Evolutionary conservation across 106 monocot genomes (phyloP).

Genomic region (Platanthera zijinensis): DNA sequence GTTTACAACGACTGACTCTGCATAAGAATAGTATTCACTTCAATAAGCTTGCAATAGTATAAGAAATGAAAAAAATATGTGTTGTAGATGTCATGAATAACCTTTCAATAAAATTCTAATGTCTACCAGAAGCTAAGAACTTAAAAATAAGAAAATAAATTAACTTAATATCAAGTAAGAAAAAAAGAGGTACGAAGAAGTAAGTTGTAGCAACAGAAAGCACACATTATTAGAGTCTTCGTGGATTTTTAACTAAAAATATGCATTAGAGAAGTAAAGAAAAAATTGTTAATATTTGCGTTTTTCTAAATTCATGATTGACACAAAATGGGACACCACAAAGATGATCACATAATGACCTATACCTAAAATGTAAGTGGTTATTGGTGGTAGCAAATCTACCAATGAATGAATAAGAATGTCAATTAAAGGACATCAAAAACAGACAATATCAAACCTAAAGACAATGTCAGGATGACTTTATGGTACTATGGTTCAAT

Average conservation of each 20-base stretch:
- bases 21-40: constrained; percentile 15
- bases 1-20: constrained; percentile 89
- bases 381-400: too few relatives aligned
- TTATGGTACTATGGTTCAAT: too few relatives aligned
- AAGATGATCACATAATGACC: too few relatives aligned
- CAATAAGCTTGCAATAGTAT: not conserved
- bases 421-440: too few relatives aligned
- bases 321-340: too few relatives aligned
- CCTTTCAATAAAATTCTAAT: not conserved
- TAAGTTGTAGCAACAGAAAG: not conserved
- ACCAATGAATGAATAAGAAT: too few relatives aligned
- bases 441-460: too few relatives aligned
- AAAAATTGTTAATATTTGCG: too few relatives aligned
- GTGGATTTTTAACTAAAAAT: not conserved
- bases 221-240: not conserved
- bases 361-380: too few relatives aligned
- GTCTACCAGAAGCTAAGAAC: not conserved
- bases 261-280: too few relatives aligned
- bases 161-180: not conserved
- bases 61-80: not conserved
- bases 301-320: too few relatives aligned
- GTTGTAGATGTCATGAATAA: not conserved
- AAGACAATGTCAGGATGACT: too few relatives aligned
- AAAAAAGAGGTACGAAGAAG: not conserved
- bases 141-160: not conserved